Evolutionary conservation across 768 basidiomycete species (phyloP).

Genomic region (Neoboletus magnificus): DNA sequence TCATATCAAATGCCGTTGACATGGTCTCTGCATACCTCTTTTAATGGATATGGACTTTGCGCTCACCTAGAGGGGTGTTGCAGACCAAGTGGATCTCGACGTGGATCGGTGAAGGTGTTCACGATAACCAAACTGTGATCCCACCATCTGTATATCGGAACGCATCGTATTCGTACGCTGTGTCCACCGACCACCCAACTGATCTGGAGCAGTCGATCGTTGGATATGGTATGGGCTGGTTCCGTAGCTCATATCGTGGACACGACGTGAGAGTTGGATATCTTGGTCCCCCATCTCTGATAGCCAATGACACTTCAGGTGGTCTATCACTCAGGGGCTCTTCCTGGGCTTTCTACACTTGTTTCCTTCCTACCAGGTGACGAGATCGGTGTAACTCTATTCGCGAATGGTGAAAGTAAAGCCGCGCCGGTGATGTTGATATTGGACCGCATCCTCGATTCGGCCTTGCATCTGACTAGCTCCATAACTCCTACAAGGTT

Average conservation of each 20-base stretch:
- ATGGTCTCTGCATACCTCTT: slow-evolving; percentile 23
- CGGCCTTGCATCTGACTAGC: slow-evolving; percentile 12
- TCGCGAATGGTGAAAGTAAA: slow-evolving; percentile 31
- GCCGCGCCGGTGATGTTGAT: slow-evolving; percentile 7
- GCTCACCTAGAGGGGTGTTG: background rate
- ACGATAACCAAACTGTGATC: slow-evolving; percentile 32
- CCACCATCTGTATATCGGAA: slow-evolving; percentile 29
- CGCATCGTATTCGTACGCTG: slow-evolving; percentile 30
- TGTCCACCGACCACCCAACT: slow-evolving; percentile 13
- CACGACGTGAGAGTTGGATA: slow-evolving; percentile 34
- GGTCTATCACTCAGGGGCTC: slow-evolving; percentile 32
- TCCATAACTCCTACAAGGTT: slow-evolving; percentile 2
- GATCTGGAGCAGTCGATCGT: slow-evolving; percentile 25
- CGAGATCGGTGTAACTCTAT: slow-evolving; percentile 34
- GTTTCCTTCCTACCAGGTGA: slow-evolving; percentile 36
- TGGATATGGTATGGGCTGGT: slow-evolving; percentile 45
- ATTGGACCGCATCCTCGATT: slow-evolving; percentile 22
- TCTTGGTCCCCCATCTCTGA: background rate
- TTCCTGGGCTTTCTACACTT: slow-evolving; percentile 33
- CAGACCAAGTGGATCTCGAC: slow-evolving; percentile 40
- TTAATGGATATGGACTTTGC: background rate
- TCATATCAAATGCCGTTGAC: slow-evolving; percentile 42
- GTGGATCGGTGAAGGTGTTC: slow-evolving; percentile 34
- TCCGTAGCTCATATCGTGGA: slow-evolving; percentile 36
- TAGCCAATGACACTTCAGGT: slow-evolving; percentile 23